These are phyloP conservation scores for Rhododendron ferrugineum DNA, from an alignment of 148 eudicot genomes.

Conservation along the genomic window DNA sequence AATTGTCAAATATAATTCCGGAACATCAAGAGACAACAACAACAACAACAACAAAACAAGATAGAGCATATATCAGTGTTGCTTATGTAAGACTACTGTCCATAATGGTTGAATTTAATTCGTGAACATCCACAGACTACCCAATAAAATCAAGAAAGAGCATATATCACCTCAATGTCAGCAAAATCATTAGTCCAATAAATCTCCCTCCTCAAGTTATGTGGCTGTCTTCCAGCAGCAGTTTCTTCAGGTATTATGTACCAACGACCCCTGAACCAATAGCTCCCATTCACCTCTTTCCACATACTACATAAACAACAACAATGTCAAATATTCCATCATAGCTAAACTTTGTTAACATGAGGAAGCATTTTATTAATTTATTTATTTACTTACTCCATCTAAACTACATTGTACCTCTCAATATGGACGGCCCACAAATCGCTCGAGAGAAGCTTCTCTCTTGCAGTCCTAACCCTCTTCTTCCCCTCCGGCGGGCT, in stretches of 20 bases:
- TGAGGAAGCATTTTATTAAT: not conserved
- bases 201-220: conserved; percentile 88
- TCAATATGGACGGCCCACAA: conserved; percentile 91
- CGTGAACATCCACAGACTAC: not conserved
- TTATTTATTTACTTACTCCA: not conserved
- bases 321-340: not conserved
- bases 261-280: conserved; percentile 88
- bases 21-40: not conserved
- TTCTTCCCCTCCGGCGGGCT: conserved; percentile 67
- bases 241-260: conserved; percentile 96
- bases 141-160: not conserved
- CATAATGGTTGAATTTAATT: not conserved
- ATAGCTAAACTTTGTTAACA: not conserved
- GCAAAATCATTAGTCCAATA: conserved; percentile 85
- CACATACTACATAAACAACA: conserved; percentile 49
- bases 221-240: conserved; percentile 86
- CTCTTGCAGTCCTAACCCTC: conserved; percentile 65
- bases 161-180: conserved; percentile 65
- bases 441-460: conserved; percentile 86
- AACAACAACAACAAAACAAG: not conserved
- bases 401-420: conserved; percentile 37
- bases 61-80: conserved; percentile 2
- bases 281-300: conserved; percentile 88
- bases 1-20: not conserved
- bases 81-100: not conserved